Percentiles rank a stretch among this genome's conserved stretches.
Evolutionary conservation across 208 protist species (phyloP).

Genomic region (Borovskyia barvae): DNA sequence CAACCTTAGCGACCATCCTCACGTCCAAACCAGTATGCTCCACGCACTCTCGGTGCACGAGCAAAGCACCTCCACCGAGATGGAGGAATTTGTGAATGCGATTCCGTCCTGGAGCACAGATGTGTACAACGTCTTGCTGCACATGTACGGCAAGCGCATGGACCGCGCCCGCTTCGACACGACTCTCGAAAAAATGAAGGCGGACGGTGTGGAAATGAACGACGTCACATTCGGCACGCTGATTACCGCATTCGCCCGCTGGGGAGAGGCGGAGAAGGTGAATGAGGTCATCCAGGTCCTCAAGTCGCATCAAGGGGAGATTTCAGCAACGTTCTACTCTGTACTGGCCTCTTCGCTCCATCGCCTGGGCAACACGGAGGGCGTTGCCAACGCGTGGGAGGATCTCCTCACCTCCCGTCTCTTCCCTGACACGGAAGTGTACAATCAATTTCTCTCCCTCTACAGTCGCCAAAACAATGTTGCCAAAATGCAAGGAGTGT

Average conservation of each 20-base stretch:
- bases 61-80: constrained; percentile 2
- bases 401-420: constrained; percentile 79
- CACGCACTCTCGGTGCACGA: constrained; percentile 46
- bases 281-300: constrained; percentile 73
- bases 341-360: constrained; percentile 81
- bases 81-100: constrained; percentile 44
- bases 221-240: constrained; percentile 89
- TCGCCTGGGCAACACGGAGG: constrained; percentile 72
- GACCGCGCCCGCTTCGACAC: constrained; percentile 62
- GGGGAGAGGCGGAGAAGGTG: constrained; percentile 66
- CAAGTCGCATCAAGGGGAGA: constrained; percentile 69
- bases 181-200: constrained; percentile 75
- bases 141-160: constrained; percentile 72
- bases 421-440: constrained; percentile 83
- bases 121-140: constrained; percentile 86
- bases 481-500: constrained; percentile 77
- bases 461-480: constrained; percentile 81
- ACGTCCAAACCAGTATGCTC: constrained; percentile 84
- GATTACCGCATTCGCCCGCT: constrained; percentile 82
- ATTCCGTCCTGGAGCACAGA: constrained; percentile 70
- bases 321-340: constrained; percentile 83
- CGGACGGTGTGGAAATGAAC: constrained; percentile 76
- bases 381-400: constrained; percentile 84
- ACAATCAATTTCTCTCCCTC: constrained; percentile 84
- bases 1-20: constrained; percentile 67